These are phyloP conservation scores for Grosmannia serpens DNA, from an alignment of 2,329 filamentous ascomycete species.

Conservation along the genomic window DNA sequence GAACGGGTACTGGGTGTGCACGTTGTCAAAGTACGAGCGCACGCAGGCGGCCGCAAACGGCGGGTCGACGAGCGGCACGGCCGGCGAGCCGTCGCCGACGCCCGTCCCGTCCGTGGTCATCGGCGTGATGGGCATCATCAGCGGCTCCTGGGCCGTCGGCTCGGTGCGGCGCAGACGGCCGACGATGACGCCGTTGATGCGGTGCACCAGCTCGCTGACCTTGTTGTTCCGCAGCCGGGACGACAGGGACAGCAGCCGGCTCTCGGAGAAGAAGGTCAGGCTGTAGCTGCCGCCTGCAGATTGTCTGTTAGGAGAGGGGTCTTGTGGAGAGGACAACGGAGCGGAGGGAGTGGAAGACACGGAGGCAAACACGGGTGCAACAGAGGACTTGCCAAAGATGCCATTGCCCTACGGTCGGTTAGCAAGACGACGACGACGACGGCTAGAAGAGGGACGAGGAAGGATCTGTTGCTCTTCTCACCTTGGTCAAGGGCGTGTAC, in stretches of 20 bases:
- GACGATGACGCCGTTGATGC: constrained; percentile 17
- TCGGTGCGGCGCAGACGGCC: constrained; percentile 9
- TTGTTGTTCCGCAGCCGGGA: constrained; percentile 18
- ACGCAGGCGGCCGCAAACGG: constrained; percentile 6
- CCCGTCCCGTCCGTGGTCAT: too few relatives aligned
- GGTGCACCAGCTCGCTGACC: constrained; percentile 17
- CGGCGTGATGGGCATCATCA: background rate
- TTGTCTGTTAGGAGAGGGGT: background rate
- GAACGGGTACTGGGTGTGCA: constrained; percentile 29
- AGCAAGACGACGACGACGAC: too few relatives aligned
- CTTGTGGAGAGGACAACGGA: background rate
- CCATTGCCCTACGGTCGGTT: constrained; percentile 15
- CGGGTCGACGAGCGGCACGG: background rate
- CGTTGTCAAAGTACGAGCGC: constrained; percentile 24
- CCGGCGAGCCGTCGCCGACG: background rate
- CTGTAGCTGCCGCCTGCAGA: constrained; percentile 16
- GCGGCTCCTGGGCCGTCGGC: background rate
- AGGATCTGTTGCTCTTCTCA: constrained; percentile 5
- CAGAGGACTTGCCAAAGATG: constrained; percentile 15
- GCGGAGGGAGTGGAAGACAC: background rate
- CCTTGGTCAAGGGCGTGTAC: constrained; percentile 15
- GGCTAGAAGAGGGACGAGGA: background rate
- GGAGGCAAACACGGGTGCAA: too few relatives aligned
- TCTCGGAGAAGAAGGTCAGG: constrained; percentile 20
- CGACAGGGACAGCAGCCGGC: constrained; percentile 19